Evolutionary conservation across 768 basidiomycete species (phyloP), one percentile per base, ranked within the genome.

Genomic region (Saitozyma sp.): DNA sequence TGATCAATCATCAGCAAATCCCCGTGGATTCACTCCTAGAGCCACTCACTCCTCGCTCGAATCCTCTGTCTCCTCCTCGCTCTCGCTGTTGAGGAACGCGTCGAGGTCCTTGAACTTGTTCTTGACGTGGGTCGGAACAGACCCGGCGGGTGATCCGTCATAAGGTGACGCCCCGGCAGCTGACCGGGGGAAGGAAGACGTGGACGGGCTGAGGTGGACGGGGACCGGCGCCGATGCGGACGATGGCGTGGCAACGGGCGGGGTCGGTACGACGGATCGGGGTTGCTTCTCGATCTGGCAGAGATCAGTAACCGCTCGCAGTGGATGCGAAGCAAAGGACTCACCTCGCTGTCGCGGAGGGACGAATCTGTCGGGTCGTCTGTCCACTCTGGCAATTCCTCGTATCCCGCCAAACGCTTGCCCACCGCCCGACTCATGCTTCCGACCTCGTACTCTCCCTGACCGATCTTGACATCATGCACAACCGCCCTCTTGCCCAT

Each of bases 331-430:
- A 48, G 14, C 48, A 5, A 6, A 8, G 10, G 37, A 53, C 74
- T 56, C 50, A 78, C 76, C 65, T 78, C 75, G 7, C 76, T 74
- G 63, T 92, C 88, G 61, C 94, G 84, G 59, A 97, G 79, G 0
- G 84, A 82, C 1, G 89, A 81, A 67, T 92, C 90, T 5, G 90
- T 90, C 0, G 92, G 92, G 58, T 85, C 83, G 77, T 94, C 91
- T 6, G 89, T 83, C 94, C 94, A 96, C 69, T 91, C 91, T 0
- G 91, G 90, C 0, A 95, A 78, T 59, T 62, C 82, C 40, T 77
- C 81, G 61, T 87, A 86, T 50, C 82, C 80, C 6, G 80, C 81
- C 75, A 86, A 82, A 10, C 82, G 79, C 73, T 83, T 86, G 1
- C 85, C 85, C 3, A 84, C 85, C 45, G 91, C 82, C 16, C 86